Conservation (phyloP, 2,329 filamentous ascomycete species). For the Cryphonectria parasitica region DNA sequence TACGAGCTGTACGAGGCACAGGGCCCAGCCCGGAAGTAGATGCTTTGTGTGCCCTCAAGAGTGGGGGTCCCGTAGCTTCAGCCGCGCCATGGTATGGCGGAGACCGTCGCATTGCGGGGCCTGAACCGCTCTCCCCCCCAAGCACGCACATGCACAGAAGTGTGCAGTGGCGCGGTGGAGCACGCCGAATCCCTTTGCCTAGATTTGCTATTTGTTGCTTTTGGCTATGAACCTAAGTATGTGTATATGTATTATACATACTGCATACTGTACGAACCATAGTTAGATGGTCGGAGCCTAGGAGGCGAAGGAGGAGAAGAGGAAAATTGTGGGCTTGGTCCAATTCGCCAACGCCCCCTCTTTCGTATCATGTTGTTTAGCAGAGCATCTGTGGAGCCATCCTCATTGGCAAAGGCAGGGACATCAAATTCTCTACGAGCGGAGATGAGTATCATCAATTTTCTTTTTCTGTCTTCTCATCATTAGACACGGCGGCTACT, state of each 20-base stretch:
- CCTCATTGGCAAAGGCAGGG: constrained; percentile 6
- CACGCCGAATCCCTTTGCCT: background rate
- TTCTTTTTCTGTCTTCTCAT: background rate
- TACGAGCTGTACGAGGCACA: background rate
- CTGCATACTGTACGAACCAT: background rate
- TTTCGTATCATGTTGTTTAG: background rate
- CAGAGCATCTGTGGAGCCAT: constrained; percentile 6
- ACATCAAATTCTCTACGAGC: background rate
- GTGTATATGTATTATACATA: background rate
- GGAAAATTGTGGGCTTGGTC: background rate
- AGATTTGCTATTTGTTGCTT: background rate
- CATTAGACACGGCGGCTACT: background rate
- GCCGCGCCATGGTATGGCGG: constrained; percentile 2
- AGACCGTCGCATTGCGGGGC: background rate
- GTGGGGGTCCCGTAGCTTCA: constrained; percentile 8
- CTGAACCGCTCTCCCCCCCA: background rate
- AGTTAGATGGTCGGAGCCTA: background rate
- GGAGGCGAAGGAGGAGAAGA: background rate
- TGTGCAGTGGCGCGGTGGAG: background rate
- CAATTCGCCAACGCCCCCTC: background rate
- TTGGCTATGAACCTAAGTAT: background rate
- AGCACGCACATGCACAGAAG: constrained; percentile 5
- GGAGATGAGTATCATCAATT: background rate
- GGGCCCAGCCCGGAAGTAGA: background rate
- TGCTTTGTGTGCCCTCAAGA: background rate